Base-by-base conservation (phyloP, 306 rosid species). In the Castanopsis chinensis region DNA sequence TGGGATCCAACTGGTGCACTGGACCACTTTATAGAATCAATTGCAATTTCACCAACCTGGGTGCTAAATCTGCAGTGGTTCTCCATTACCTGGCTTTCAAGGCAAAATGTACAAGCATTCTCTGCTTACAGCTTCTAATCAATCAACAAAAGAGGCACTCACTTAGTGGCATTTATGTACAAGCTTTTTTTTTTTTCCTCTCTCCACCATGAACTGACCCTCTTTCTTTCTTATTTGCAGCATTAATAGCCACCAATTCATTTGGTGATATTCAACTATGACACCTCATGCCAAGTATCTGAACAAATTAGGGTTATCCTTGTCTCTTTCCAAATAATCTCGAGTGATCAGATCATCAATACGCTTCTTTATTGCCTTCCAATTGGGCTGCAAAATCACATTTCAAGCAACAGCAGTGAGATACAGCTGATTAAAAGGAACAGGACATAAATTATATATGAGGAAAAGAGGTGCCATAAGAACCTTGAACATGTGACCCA, bases 261-360 rank as follows among this genome's bases (percentile, higher is more conserved):
- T 78, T 43, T 73, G 43, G 54, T 54, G 80, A 59, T 45, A 52
- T 69, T 80, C 79, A 61, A 28, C 71, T 30, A 52, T 63, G 75
- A 49, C 72, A 20, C 73, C 72, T 94, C 91, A 94, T 23, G 98
- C 98, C 88, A 94, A 74, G 91, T 94, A 94, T 91, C 86, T 91
- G 80, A 89, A 94, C 88, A 87, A 54, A 81, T 90, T 94, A 1
- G 92, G 85, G 83, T 92, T 92, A 15, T 94, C 98, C 83, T 90
- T 94, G 87, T 94, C 98, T 88, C 98, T 88, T 84, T 94, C 98
- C 74, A 94, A 81, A 86, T 94, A 94, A 86, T 94, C 98, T 49
- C 97, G 93, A 55, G 98, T 89, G 88, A 94, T 94, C 83, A 94
- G 90, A 81, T 94, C 98, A 85, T 94, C 98, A 7, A 94, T 94